Evolutionary conservation across 192 early-diverging fungal species (phyloP).

Genomic region (Coemansia pectinata): DNA sequence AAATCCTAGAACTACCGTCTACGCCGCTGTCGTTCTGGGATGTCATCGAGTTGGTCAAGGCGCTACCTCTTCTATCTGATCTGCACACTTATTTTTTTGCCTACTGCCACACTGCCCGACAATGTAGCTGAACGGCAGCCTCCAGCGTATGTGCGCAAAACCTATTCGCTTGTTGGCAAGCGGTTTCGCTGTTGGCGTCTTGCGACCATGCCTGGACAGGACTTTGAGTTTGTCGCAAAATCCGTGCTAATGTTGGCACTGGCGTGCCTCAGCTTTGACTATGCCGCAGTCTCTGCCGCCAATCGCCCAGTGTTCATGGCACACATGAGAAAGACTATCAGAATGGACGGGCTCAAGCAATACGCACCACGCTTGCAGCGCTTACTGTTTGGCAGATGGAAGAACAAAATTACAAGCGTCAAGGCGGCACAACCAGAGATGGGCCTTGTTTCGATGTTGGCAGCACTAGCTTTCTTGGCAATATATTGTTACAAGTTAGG

Average conservation of each 20-base stretch:
- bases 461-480: not conserved
- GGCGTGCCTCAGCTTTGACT: not conserved
- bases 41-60: not conserved
- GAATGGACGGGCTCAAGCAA: not conserved
- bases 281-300: not conserved
- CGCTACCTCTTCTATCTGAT: not conserved
- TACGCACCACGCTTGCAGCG: not conserved
- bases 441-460: not conserved
- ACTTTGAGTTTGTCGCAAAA: not conserved
- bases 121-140: not conserved
- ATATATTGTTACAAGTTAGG: no score
- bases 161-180: not conserved
- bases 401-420: not conserved
- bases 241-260: not conserved
- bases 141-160: not conserved
- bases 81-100: not conserved
- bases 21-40: not conserved
- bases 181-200: not conserved
- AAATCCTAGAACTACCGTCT: not conserved
- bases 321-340: not conserved
- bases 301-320: not conserved
- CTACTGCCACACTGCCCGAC: not conserved
- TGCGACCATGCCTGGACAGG: not conserved
- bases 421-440: not conserved
- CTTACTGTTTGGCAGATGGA: not conserved